Conservation (phyloP, 345 rosid species). For the Gossypioides kirkii region DNA sequence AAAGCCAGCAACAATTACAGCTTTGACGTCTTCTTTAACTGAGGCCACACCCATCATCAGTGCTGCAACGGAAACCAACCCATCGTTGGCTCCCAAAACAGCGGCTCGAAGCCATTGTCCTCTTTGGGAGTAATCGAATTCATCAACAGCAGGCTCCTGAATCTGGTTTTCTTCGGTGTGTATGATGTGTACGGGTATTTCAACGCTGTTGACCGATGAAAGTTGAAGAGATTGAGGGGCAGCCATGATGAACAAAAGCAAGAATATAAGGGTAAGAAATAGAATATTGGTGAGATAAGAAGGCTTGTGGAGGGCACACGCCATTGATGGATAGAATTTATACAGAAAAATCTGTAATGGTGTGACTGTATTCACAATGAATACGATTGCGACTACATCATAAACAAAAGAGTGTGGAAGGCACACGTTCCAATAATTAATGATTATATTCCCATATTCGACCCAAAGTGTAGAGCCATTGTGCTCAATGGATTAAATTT, state of each 20-base stretch:
- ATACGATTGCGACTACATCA: neutral
- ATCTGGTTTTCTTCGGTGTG: neutral
- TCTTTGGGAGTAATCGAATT: constrained; percentile 49
- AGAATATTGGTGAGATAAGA: neutral
- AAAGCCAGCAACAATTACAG: constrained; percentile 65
- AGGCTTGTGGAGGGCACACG: constrained; percentile 49
- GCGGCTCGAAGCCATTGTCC: constrained; percentile 87
- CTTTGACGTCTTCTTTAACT: constrained; percentile 49
- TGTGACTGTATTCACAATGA: neutral
- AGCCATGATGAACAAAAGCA: neutral
- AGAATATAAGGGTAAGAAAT: too few species aligned
- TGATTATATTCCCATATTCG: neutral
- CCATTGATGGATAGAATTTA: constrained; percentile 20
- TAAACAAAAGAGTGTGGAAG: neutral
- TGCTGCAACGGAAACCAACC: constrained; percentile 68
- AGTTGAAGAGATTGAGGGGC: neutral
- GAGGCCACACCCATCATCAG: constrained; percentile 80
- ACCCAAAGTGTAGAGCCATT: too few species aligned
- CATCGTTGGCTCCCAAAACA: constrained; percentile 73
- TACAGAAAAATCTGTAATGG: neutral
- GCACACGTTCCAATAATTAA: neutral
- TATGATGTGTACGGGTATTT: neutral
- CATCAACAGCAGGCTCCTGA: neutral
- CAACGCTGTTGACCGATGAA: constrained; percentile 14
- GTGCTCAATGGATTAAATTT: neutral